Conservation (phyloP, 2,329 filamentous ascomycete species). For the Cladosporium sp. region DNA sequence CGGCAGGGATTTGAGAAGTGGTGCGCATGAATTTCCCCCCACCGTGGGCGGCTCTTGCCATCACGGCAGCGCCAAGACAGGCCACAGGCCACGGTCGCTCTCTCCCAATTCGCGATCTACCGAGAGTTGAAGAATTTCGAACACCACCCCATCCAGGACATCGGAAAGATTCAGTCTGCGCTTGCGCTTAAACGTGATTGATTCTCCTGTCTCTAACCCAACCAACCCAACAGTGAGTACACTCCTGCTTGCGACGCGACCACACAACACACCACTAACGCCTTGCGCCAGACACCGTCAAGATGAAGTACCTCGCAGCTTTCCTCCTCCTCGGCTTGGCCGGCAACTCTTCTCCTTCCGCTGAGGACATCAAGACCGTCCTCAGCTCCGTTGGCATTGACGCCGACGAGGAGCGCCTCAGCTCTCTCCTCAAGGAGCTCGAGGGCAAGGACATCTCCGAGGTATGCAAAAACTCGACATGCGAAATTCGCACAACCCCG, state of each 20-base stretch:
- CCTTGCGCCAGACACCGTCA: slow-evolving; percentile 44
- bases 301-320: slow-evolving; percentile 99
- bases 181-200: slow-evolving; percentile 99
- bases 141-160: slow-evolving; percentile 56
- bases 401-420: slow-evolving; percentile 82
- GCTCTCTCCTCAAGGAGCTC: slow-evolving; percentile 85
- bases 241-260: slow-evolving; percentile 11
- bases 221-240: slow-evolving; percentile 28
- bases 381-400: slow-evolving; percentile 94
- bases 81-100: background rate
- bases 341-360: slow-evolving; percentile 87
- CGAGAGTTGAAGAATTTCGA: slow-evolving; percentile 21
- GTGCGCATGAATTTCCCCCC: no score
- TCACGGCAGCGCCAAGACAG: background rate
- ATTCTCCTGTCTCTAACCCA: slow-evolving; percentile 70
- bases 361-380: slow-evolving; percentile 81
- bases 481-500: background rate
- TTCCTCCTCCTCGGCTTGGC: slow-evolving; percentile 95
- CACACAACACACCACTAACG: slow-evolving; percentile 2
- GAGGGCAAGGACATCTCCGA: slow-evolving; percentile 89
- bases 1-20: no score
- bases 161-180: slow-evolving; percentile 98
- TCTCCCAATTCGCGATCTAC: background rate
- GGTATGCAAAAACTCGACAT: slow-evolving; percentile 57
- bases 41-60: background rate